A percentile compares a stretch with the other conserved stretches of the same genome.
Conservation (phyloP, 78 protist genomes). For the Protostelium mycophagum region DNA sequence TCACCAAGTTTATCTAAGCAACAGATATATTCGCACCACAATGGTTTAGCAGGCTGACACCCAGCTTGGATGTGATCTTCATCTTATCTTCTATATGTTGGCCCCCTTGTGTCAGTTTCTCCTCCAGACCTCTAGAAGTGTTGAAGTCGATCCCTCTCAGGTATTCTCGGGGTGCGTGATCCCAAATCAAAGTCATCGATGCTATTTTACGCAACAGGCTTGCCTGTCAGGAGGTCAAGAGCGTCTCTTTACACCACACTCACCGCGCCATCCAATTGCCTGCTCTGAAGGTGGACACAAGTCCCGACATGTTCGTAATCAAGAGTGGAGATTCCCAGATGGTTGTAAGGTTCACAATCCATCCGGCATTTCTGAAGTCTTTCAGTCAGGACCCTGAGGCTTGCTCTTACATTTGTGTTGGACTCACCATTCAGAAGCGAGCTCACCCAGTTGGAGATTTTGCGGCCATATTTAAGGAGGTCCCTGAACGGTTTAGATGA, state of each 20-base stretch:
- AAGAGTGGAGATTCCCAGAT: background rate
- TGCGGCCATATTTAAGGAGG: background rate
- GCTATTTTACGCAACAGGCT: background rate
- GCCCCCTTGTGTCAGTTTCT: background rate
- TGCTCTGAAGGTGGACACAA: background rate
- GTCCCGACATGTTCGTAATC: background rate
- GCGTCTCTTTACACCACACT: background rate
- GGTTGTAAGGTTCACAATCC: background rate
- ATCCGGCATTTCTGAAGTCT: background rate
- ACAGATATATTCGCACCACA: too few relatives aligned
- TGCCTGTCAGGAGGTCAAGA: background rate
- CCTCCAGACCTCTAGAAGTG: background rate
- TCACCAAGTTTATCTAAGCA: too few relatives aligned
- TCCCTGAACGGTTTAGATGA: background rate
- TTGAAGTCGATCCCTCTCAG: background rate
- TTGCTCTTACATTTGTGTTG: too few relatives aligned
- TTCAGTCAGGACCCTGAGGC: too few relatives aligned
- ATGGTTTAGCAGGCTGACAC: too few relatives aligned
- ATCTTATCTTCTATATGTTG: background rate
- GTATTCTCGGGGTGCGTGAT: background rate
- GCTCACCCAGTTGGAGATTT: too few relatives aligned
- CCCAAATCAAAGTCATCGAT: background rate
- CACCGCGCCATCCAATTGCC: background rate
- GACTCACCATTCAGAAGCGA: too few relatives aligned
- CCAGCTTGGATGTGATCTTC: background rate